Evolutionary conservation across 148 eudicot species (phyloP).

Genomic region (Vaccinium myrtillus): DNA sequence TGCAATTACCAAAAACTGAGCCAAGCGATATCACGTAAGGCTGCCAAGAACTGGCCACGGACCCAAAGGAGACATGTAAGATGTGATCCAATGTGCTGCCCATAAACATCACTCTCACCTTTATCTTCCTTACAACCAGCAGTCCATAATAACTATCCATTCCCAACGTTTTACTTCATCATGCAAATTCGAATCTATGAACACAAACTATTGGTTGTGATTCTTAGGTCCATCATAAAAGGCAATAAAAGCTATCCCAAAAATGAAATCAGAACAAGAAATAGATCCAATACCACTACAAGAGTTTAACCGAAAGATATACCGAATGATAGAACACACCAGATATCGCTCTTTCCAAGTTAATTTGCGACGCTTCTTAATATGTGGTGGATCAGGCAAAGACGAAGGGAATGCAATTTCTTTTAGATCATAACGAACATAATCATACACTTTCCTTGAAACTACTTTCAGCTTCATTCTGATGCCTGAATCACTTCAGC

Average conservation of each 20-base stretch:
- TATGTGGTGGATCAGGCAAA: conserved; percentile 81
- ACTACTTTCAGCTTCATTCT: conserved; percentile 68
- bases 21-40: conserved; percentile 2
- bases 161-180: neutral
- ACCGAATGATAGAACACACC: conserved; percentile 32
- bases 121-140: neutral
- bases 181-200: neutral
- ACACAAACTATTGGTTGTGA: neutral
- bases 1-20: neutral
- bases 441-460: conserved; percentile 58
- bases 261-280: neutral
- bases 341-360: conserved; percentile 70
- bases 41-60: neutral
- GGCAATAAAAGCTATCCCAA: neutral
- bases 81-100: neutral
- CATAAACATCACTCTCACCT: neutral
- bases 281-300: neutral
- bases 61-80: neutral
- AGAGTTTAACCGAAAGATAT: neutral
- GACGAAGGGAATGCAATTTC: conserved; percentile 96
- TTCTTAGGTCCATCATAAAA: neutral
- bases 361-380: conserved; percentile 64
- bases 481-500: conserved; percentile 17
- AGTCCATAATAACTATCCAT: neutral
- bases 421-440: conserved; percentile 83